Percentiles rank a stretch among this genome's conserved stretches.
These are phyloP conservation scores for Myriangium duriaei DNA, from an alignment of 2,329 filamentous ascomycete genomes.

Conservation along the genomic window DNA sequence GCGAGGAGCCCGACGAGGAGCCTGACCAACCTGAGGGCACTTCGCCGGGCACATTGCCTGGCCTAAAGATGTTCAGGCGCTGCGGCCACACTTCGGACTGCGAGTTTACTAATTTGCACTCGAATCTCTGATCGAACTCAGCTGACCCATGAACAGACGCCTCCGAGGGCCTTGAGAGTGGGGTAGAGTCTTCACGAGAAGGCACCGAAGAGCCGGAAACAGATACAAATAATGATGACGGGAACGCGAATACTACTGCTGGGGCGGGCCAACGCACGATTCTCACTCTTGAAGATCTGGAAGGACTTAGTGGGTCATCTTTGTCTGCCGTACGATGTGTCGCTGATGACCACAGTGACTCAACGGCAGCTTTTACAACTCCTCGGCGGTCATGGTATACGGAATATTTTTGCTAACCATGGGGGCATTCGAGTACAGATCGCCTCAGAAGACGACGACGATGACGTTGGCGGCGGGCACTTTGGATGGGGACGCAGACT, in stretches of 20 bases:
- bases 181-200: constrained; percentile 27
- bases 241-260: constrained; percentile 14
- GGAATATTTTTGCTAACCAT: constrained; percentile 36
- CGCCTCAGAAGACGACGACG: constrained; percentile 22
- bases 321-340: not conserved
- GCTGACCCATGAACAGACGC: constrained; percentile 21
- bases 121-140: too few relatives aligned
- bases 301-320: constrained; percentile 16
- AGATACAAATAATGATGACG: constrained; percentile 9
- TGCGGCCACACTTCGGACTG: too few relatives aligned
- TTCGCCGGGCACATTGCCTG: too few relatives aligned
- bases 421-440: constrained; percentile 16
- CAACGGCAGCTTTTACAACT: constrained; percentile 42
- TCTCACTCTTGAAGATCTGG: constrained; percentile 6
- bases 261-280: constrained; percentile 6
- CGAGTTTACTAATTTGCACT: too few relatives aligned
- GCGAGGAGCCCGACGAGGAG: too few relatives aligned
- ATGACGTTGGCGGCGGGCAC: constrained; percentile 30
- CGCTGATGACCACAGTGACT: constrained; percentile 26
- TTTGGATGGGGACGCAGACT: constrained; percentile 32
- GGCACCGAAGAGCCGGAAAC: constrained; percentile 20
- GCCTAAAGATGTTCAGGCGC: too few relatives aligned
- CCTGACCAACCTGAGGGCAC: constrained; percentile 22
- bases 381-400: constrained; percentile 41
- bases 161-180: constrained; percentile 29